These are phyloP conservation scores for Tuber indicum DNA, from an alignment of 495 filamentous ascomycete genomes.

Conservation along the genomic window DNA sequence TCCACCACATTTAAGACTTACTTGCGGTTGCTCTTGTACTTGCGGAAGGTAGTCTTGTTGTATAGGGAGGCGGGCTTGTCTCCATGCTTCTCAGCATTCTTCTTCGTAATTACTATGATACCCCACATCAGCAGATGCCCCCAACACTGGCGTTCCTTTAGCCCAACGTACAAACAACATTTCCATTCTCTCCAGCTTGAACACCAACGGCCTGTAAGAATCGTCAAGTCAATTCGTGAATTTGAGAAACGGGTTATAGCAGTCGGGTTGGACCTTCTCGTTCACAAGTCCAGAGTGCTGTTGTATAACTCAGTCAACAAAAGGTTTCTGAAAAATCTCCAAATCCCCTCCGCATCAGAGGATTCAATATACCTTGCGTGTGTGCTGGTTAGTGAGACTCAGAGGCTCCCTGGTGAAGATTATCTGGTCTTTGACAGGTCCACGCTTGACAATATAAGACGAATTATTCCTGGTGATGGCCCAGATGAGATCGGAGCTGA, in stretches of 20 bases:
- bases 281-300: slow-evolving; percentile 87
- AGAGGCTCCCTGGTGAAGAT: slow-evolving; percentile 90
- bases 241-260: not conserved
- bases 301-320: slow-evolving; percentile 41
- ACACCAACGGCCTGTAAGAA: slow-evolving; percentile 70
- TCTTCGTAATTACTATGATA: slow-evolving; percentile 65
- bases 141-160: not conserved
- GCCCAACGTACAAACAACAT: slow-evolving; percentile 50
- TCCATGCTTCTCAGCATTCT: slow-evolving; percentile 52
- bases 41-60: slow-evolving; percentile 59
- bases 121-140: not conserved
- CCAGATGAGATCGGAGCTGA: slow-evolving; percentile 37
- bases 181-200: slow-evolving; percentile 57
- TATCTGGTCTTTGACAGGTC: slow-evolving; percentile 57
- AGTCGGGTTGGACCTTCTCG: slow-evolving; percentile 64
- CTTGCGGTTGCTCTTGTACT: slow-evolving; percentile 68
- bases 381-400: slow-evolving; percentile 83
- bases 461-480: slow-evolving; percentile 37
- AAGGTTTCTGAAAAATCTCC: not conserved
- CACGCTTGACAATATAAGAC: slow-evolving; percentile 78
- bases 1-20: slow-evolving; percentile 49
- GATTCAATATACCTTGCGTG: slow-evolving; percentile 65
- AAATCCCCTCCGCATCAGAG: not conserved
- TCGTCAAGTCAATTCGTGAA: slow-evolving; percentile 26
- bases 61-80: slow-evolving; percentile 64